Base-by-base conservation (phyloP, 2,329 filamentous ascomycete genomes). In the Epichloe gansuensis region DNA sequence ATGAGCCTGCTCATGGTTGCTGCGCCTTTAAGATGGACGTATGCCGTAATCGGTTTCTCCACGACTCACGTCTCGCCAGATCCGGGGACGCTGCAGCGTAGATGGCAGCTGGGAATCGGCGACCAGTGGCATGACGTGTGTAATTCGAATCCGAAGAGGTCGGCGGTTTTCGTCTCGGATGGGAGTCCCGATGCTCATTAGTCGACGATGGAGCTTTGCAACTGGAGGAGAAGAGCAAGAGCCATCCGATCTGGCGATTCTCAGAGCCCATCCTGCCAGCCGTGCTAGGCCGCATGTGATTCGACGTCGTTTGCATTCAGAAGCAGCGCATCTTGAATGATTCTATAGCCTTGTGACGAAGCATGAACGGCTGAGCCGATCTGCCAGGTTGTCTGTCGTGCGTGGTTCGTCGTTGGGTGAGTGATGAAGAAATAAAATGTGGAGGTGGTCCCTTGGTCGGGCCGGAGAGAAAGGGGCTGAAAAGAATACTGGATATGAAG, bases 1-100 rank as follows among this genome's bases (percentile, higher is more conserved):
- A 75, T 54, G 55, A 70, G 48, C 45, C 48, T 28, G 21, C 17
- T 46, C 25, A 46, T 48, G 13, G 25, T 23, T 39, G n/a, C 12
- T n/a, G 38, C 15, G 13, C 23, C 5, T 21, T 21, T 11, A 38
- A 5, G n/a, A 52, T 9, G 25, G 43, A 38, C 25, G 11, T 39
- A 9, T 15, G 12, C n/a, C 44, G 37, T 17, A 23, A 51, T 45
- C 44, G 21, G 21, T 46, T 7, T 15, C 35, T 47, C 23, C 35
- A 11, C 43, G 9, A 21, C 3, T 11, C 31, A 35, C 4, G 50
- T 35, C 25, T 34, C 35, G 37, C 35, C 15, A 37, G 12, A 37
- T 37, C 5, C 17, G 34, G n/a, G 11, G 37, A 31, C 6, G 35
- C 17, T 23, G 50, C n/a, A 17, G 50, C 50, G 34, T 35, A 39